phyloP scores from a whole-genome alignment of 1,284 basidiomycete species.

The Ceratorhiza oryzae-sativae region DNA sequence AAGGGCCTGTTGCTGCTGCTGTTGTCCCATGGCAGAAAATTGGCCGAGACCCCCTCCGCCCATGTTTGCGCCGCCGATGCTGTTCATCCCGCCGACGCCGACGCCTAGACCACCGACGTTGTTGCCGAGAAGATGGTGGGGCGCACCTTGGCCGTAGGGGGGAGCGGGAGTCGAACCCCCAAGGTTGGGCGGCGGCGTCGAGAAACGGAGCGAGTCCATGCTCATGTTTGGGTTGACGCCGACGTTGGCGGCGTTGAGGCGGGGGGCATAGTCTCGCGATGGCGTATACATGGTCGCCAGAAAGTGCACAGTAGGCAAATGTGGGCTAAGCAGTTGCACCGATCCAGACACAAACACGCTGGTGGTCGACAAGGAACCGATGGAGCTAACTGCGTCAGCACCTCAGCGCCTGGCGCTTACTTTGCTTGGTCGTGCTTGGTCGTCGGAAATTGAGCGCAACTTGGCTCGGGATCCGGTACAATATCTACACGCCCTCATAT shows the following conservation, averaged over 20 bases:
- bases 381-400: too few species aligned
- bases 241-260: slow-evolving; percentile 33
- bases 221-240: slow-evolving; percentile 38
- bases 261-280: slow-evolving; percentile 34
- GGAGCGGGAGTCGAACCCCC: slow-evolving; percentile 29
- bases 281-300: slow-evolving; percentile 19
- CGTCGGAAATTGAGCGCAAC: too few species aligned
- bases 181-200: slow-evolving; percentile 33
- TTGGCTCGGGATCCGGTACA: too few species aligned
- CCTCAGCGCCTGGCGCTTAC: too few species aligned
- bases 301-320: too few species aligned
- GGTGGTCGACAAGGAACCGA: too few species aligned
- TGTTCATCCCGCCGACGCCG: slow-evolving; percentile 25
- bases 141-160: slow-evolving; percentile 32
- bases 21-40: slow-evolving; percentile 31
- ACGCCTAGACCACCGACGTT: slow-evolving; percentile 8
- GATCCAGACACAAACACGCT: too few species aligned
- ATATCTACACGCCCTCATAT: too few species aligned
- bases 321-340: too few species aligned
- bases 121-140: slow-evolving; percentile 25
- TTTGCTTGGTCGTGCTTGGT: too few species aligned
- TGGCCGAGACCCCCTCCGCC: slow-evolving; percentile 19
- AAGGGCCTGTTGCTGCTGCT: slow-evolving; percentile 35
- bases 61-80: slow-evolving; percentile 1
- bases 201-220: slow-evolving; percentile 33